Base-by-base conservation (phyloP, 176 grass and related monocot species). In the Oryza punctata region DNA sequence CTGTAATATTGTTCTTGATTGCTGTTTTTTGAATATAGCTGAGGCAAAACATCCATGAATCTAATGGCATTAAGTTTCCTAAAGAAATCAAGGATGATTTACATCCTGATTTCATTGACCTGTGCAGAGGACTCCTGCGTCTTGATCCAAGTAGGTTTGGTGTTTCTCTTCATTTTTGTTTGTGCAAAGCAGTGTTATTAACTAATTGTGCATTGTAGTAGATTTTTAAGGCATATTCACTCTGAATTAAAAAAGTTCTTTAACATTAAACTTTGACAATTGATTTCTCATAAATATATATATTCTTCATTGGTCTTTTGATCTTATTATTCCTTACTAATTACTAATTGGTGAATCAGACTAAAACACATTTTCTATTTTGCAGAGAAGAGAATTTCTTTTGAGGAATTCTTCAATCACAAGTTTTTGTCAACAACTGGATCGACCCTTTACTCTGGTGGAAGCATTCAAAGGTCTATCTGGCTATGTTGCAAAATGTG, bases 361-460 rank as follows among this genome's bases (percentile, higher is more conserved):
- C 54, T 78, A 72, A 81, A 30, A 84, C 75, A 24, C 75, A 29
- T 3, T 57, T 91, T 78, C 45, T 61, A 66, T 88, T 90, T 73
- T 83, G 81, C 90, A 92, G 90, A 76, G 59, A 74, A 88, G 85
- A 94, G 93, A 87, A 81, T 94, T 65, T 72, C 82, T 82, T 94
- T 94, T 86, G 93, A 94, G 64, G 85, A 90, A 69, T 92, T 94
- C 78, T 91, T 94, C 75, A 90, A 87, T 70, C 90, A 94, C 70
- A 85, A 80, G 16, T 94, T 94, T 81, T 61, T 92, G 74, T 30
- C 74, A 75, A 70, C 21, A 77, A 63, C 78, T 86, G 91, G 87
- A 87, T 86, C 38, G 32, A 69, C 76, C 59, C 29, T 66, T 66
- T 63, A 73, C 65, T 82, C 59, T 85, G 23, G 63, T 82, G 26